Evolutionary conservation across 2,329 filamentous ascomycete species (phyloP).

Genomic region (Exophiala alcalophila): DNA sequence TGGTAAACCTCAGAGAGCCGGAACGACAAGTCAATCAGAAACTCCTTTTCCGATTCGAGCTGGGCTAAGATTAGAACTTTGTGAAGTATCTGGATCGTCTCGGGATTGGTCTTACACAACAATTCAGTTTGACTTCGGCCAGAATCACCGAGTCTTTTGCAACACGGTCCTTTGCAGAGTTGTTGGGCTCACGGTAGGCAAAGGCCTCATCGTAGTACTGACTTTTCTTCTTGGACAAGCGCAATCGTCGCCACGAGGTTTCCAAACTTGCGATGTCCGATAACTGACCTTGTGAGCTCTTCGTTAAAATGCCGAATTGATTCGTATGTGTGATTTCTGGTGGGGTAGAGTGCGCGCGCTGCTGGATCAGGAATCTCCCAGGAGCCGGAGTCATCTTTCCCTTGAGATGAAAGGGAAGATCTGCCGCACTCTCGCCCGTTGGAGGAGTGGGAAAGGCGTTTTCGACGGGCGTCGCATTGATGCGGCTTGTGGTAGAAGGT

Average conservation of each 20-base stretch:
- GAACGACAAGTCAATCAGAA: slow-evolving; percentile 70
- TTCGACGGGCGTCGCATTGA: slow-evolving; percentile 24
- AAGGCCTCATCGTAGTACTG: slow-evolving; percentile 44
- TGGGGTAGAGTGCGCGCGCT: slow-evolving; percentile 28
- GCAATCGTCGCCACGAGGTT: slow-evolving; percentile 25
- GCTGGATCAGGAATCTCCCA: slow-evolving; percentile 10
- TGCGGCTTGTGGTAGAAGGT: slow-evolving; percentile 21
- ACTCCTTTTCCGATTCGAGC: slow-evolving; percentile 71
- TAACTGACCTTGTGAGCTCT: slow-evolving; percentile 15
- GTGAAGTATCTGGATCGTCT: background rate
- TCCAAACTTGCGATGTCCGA: slow-evolving; percentile 26
- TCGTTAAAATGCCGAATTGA: slow-evolving; percentile 22
- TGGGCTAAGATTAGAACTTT: slow-evolving; percentile 22
- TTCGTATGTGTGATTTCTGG: slow-evolving; percentile 26
- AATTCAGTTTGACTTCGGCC: slow-evolving; percentile 63
- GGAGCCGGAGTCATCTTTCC: slow-evolving; percentile 23
- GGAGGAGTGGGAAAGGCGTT: slow-evolving; percentile 31
- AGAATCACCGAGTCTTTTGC: slow-evolving; percentile 58
- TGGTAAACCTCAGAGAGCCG: slow-evolving; percentile 73
- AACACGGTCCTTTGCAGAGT: slow-evolving; percentile 47
- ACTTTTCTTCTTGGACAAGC: slow-evolving; percentile 35
- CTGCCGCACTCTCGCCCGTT: slow-evolving; percentile 7
- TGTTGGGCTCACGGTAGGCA: slow-evolving; percentile 36
- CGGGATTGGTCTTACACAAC: slow-evolving; percentile 55
- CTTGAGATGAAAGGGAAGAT: slow-evolving; percentile 16